A percentile compares a stretch with the other conserved stretches of the same genome.
phyloP scores from a whole-genome alignment of 2,329 filamentous ascomycete genomes.

The Phialophora tarda region DNA sequence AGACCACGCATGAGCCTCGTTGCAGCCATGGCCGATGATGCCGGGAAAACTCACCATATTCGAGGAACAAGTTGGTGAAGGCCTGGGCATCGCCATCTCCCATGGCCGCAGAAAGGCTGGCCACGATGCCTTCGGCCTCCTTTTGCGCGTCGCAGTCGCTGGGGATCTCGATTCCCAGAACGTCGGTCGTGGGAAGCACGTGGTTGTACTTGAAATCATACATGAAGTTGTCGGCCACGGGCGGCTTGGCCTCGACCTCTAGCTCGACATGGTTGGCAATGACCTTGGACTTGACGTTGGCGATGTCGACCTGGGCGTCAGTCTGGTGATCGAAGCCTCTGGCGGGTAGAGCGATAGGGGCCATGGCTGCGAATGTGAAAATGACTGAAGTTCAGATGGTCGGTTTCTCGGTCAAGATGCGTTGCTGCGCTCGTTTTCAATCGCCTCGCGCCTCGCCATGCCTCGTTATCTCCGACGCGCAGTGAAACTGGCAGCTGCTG shows the following conservation, averaged over 20 bases:
- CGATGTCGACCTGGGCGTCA: no score
- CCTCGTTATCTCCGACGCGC: no score
- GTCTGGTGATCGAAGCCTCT: no score
- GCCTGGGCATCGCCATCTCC: constrained; percentile 35
- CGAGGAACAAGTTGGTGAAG: constrained; percentile 42
- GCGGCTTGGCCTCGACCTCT: constrained; percentile 24
- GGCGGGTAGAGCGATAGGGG: no score
- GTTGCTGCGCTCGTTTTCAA: no score
- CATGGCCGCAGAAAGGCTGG: constrained; percentile 33
- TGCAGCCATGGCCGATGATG: no score
- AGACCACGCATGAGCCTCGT: no score
- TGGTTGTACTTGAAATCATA: constrained; percentile 52
- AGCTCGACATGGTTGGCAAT: constrained; percentile 16
- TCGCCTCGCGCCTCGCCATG: no score
- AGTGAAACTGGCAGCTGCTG: no score
- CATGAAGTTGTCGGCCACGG: constrained; percentile 50
- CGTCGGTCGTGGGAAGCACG: constrained; percentile 43
- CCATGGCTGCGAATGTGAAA: no score
- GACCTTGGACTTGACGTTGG: constrained; percentile 23
- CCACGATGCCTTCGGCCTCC: constrained; percentile 22
- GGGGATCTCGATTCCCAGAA: constrained; percentile 43
- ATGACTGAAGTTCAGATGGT: no score
- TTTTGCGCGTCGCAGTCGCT: constrained; percentile 36
- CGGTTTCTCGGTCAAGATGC: no score
- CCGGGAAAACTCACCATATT: constrained; percentile 37